phyloP scores from a whole-genome alignment of 257 asterid genomes.

The Parsonsia alboflavescens region DNA sequence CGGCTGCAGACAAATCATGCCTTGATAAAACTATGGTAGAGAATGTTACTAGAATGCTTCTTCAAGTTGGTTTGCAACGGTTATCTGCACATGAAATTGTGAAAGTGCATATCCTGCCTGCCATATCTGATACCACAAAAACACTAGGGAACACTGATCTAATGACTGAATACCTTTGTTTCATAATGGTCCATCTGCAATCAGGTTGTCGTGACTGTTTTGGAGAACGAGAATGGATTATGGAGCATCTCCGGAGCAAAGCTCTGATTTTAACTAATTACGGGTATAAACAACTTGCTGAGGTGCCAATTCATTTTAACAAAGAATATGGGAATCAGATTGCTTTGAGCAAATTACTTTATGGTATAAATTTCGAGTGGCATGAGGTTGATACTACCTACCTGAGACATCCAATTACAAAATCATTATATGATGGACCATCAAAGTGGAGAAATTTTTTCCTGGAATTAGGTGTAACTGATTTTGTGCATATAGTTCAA shows the following conservation, averaged over 20 bases:
- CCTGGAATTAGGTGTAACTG: conserved; percentile 73
- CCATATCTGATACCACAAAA: conserved; percentile 45
- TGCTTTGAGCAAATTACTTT: conserved; percentile 52
- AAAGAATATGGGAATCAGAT: conserved; percentile 54
- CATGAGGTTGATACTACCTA: conserved; percentile 58
- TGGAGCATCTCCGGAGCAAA: conserved; percentile 46
- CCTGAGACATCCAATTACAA: conserved; percentile 64
- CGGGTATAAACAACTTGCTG: conserved; percentile 53
- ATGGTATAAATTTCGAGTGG: conserved; percentile 64
- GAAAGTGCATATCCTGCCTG: conserved; percentile 73
- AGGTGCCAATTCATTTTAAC: conserved; percentile 78
- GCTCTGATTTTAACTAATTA: conserved; percentile 68
- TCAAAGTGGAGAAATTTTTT: conserved; percentile 79
- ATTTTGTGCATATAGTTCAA: conserved; percentile 69
- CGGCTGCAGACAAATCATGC: conserved; percentile 41
- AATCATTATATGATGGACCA: conserved; percentile 52
- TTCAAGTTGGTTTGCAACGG: conserved; percentile 76
- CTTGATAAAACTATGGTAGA: conserved; percentile 39
- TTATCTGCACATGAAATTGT: conserved; percentile 85
- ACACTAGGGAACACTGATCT: conserved; percentile 42
- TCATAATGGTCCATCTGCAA: conserved; percentile 78
- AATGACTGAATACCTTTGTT: conserved; percentile 78
- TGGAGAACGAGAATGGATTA: conserved; percentile 52
- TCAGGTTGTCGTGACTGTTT: conserved; percentile 64
- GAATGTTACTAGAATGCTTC: conserved; percentile 67